Evolutionary conservation across 2,329 filamentous ascomycete genomes (phyloP), one percentile per base, ranked within the genome.

Genomic region (Zasmidium angulare): DNA sequence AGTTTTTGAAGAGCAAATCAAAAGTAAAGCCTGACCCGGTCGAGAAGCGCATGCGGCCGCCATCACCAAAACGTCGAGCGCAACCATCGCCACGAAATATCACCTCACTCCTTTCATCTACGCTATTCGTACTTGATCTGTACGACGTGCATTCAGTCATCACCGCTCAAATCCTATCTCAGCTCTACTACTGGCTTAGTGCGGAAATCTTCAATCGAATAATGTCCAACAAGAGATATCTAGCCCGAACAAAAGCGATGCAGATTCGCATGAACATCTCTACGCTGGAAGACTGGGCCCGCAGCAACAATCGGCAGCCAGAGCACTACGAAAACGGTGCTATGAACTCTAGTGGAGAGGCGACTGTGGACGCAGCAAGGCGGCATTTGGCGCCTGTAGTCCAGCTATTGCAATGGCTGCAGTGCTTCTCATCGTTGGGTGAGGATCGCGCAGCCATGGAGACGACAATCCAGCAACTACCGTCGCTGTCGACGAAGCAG

Each of bases 241-340:
- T 99, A 10, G 93, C 95, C 4, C 85, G 95, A 55, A 99, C 95
- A 19, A 99, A 99, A 76, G 95, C 95, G 2, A 99, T 99, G 95
- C 95, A 99, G 74, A 98, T 99, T 68, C 90, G 95, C 66, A 98
- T 99, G 93, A 99, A 99, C 73, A 87, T 99, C 6, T 98, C 95
- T 0, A 89, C 88, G 7, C 80, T 99, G 20, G 95, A 99, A 75
- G 95, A 99, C 71, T 99, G 95, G 95, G 93, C 95, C 1, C 85
- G 93, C 26, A 84, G 86, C 17, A 99, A 99, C 76, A 98, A 96
- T 73, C 86, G 95, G 24, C 89, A 96, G 67, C 92, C 95, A 1
- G 95, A 98, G 72, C 93, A 98, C 75, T 98, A 91, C 73, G 93
- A 99, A 74, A 89, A 92, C 67, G 93, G 93, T 19, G 93, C 93